Evolutionary conservation across 2,329 filamentous ascomycete genomes (phyloP), one percentile per base, ranked within the genome.

Genomic region (Ramularia endophylla): DNA sequence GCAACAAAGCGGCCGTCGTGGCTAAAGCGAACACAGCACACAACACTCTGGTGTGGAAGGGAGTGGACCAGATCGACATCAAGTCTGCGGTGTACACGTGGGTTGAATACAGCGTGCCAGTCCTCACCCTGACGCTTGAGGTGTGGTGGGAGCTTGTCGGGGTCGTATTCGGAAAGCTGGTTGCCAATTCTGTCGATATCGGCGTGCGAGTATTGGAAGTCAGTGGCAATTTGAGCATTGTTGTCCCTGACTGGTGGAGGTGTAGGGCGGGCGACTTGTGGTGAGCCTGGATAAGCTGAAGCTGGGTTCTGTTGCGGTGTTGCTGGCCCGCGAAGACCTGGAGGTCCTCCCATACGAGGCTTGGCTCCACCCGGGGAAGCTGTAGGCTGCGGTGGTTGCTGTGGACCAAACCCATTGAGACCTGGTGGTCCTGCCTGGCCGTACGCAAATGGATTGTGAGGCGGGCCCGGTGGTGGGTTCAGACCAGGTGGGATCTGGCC

Each of bases 11-110:
- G 89, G 54, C 92, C 92, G 60, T 98, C 92, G 41, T 85, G 80
- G 63, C 90, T 97, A 73, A 98, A 98, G 44, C 92, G 80, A 27
- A 98, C 92, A 63, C 92, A 98, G 75, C 92, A 98, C 1, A 98
- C 92, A 3, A 98, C 92, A 57, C 90, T 97, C 61, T 95, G 87
- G 60, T 98, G 92, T 46, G 81, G 79, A 39, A 98, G 76, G 42
- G 88, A 95, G 68, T 97, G 92, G 35, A 95, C 83, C 28, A 98
- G 75, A 52, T 95, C 88, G 40, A 98, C 88, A 61, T 98, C 92
- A 38, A 98, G 73, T 38, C 88, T 80, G 44, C 92, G 87, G 48
- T 86, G 87, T 27, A 95, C 85, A 43, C 83, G 79, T 32, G 90
- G 88, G 67, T 98, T 58, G 75, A 95, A 98, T 51, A 97, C 86